A percentile compares a stretch with the other conserved stretches of the same genome.
Conservation (phyloP, 257 asterid genomes). For the Echites panduratus region DNA sequence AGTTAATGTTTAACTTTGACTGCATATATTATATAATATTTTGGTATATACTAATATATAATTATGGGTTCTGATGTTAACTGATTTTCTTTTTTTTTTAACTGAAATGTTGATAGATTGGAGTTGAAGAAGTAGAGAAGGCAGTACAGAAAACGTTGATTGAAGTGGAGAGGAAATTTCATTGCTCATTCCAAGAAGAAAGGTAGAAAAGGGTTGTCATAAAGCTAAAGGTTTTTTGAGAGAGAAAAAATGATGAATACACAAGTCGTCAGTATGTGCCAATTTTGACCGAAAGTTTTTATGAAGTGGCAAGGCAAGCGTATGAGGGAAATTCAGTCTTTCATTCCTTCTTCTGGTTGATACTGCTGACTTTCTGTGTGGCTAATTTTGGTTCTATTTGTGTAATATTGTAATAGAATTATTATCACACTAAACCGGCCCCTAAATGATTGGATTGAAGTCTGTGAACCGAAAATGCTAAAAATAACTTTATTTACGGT, state of each 20-base stretch:
- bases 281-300: not conserved
- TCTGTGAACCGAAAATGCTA: too few species aligned
- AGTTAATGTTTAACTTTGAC: too few species aligned
- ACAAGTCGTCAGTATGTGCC: constrained; percentile 1
- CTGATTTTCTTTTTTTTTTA: too few species aligned
- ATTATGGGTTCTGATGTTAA: too few species aligned
- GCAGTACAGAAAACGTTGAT: constrained; percentile 30
- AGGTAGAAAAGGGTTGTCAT: not conserved
- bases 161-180: constrained; percentile 39
- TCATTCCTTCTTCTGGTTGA: too few species aligned
- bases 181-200: not conserved
- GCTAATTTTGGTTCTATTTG: not conserved
- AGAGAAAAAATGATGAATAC: not conserved
- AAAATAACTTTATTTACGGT: too few species aligned
- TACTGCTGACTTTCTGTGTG: not conserved
- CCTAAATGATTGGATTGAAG: too few species aligned
- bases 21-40: too few species aligned
- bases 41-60: too few species aligned
- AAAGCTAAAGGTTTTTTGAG: not conserved
- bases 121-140: constrained; percentile 40
- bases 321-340: too few species aligned
- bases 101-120: constrained; percentile 18
- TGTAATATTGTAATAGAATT: too few species aligned
- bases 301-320: not conserved
- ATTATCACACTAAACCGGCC: too few species aligned